Evolutionary conservation across 1,139 yeast species (phyloP), one percentile per base, ranked within the genome.

Genomic region (Lodderomyces pseudojiufengensis): DNA sequence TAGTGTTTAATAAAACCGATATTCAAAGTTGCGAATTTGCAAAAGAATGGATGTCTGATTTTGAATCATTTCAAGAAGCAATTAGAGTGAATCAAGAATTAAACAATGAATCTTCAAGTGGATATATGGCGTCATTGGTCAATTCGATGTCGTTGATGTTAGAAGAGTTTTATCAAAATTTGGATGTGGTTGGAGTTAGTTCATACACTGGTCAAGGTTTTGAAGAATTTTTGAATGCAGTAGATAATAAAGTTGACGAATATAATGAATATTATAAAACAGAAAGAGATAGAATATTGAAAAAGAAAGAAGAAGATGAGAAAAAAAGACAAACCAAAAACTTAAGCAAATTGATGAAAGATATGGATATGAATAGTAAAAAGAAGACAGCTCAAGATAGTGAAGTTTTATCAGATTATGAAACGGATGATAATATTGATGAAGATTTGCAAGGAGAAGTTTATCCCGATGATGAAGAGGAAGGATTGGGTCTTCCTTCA

Each of bases 41-140:
- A 21, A 82, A 80, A 55, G 95, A 87, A 47, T 94, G 99, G 99
- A 88, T 94, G 97, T 76, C 82, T 3, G 98, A 94, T 60, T 94
- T 94, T 59, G 97, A 92, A 59, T 71, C 78, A 13, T 94, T 94
- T 66, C 98, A 92, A 59, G 65, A 63, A 26, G 95, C 95, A 1
- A 65, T 90, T 42, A 70, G 73, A 47, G 69, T 70, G 27, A 84
- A 82, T 51, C 63, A 66, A 36, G 81, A 84, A 31, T 59, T 77
- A 39, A 80, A 78, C 47, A 84, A 80, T 26, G 84, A 80, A 35
- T 80, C 76, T 39, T 84, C 84, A 14, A 80, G 92, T 2, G 97
- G 97, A 3, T 94, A 92, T 60, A 92, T 94, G 98, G 80, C 87
- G 36, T 86, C 96, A 2, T 68, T 94, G 36, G 85, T 94, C 44